These are phyloP conservation scores for Prinsepia uniflora DNA, from an alignment of 306 rosid species.

Conservation along the genomic window DNA sequence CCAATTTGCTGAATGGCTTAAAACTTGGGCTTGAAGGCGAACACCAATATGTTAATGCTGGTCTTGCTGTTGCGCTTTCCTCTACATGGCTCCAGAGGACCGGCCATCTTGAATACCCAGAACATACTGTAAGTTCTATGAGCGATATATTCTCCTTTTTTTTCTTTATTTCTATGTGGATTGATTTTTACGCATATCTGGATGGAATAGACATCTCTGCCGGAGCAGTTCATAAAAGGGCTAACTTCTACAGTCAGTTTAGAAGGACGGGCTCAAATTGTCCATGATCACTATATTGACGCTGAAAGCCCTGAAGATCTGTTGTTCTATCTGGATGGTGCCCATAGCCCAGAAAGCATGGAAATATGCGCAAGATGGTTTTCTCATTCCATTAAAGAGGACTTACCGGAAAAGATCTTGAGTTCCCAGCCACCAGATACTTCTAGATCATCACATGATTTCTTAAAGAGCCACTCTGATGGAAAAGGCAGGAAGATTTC, in stretches of 20 bases:
- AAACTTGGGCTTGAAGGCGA: conserved; percentile 94
- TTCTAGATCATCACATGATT: conserved; percentile 36
- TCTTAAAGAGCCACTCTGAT: conserved; percentile 28
- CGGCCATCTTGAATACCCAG: conserved; percentile 49
- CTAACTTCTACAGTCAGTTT: conserved; percentile 61
- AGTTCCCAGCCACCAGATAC: conserved; percentile 36
- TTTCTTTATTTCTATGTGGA: conserved; percentile 19
- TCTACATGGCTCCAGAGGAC: conserved; percentile 82
- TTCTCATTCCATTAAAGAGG: conserved; percentile 54
- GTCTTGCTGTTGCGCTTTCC: conserved; percentile 82
- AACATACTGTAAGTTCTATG: conserved; percentile 54
- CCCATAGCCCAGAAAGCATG: conserved; percentile 97
- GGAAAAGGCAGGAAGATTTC: conserved; percentile 43
- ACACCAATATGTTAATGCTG: conserved; percentile 90
- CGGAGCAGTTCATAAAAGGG: conserved; percentile 75
- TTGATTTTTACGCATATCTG: conserved; percentile 20
- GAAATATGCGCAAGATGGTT: conserved; percentile 89
- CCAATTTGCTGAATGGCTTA: conserved; percentile 56
- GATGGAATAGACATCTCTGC: conserved; percentile 57
- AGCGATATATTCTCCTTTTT: conserved; percentile 17
- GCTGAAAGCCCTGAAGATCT: conserved; percentile 52
- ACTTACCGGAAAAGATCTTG: conserved; percentile 36
- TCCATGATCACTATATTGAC: conserved; percentile 48
- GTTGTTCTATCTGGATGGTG: conserved; percentile 86
- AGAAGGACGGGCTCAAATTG: conserved; percentile 95